Evolutionary conservation across 345 rosid genomes (phyloP).

Genomic region (Litchi chinensis): DNA sequence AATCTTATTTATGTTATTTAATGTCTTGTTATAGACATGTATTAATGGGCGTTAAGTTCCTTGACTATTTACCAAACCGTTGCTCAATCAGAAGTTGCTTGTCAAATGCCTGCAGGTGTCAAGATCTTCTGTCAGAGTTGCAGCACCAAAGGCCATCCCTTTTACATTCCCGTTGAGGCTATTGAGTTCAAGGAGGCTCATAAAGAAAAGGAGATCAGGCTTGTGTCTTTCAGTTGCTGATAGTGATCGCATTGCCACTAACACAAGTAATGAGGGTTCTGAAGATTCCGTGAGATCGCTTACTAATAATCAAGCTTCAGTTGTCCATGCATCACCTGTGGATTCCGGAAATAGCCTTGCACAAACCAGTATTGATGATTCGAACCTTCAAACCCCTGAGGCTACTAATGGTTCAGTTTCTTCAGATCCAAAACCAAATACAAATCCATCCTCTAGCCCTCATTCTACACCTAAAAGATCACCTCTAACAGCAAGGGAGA

Average conservation of each 20-base stretch:
- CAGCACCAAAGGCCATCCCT: slow-evolving; percentile 19
- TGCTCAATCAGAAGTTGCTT: slow-evolving; percentile 35
- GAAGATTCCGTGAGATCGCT: slow-evolving; percentile 23
- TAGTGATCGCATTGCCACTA: slow-evolving; percentile 38
- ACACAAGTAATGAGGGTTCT: slow-evolving; percentile 28
- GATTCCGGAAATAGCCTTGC: slow-evolving; percentile 25
- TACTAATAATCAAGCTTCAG: slow-evolving; percentile 25
- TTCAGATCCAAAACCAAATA: slow-evolving; percentile 26
- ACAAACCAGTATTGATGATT: slow-evolving; percentile 17
- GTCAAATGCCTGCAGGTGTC: slow-evolving; percentile 30
- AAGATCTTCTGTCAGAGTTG: slow-evolving; percentile 25
- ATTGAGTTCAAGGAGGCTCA: slow-evolving; percentile 17
- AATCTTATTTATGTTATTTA: not conserved
- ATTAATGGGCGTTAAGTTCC: slow-evolving; percentile 7
- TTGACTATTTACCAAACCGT: slow-evolving; percentile 17
- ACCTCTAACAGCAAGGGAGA: slow-evolving; percentile 78
- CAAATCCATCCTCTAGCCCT: not conserved
- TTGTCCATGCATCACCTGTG: slow-evolving; percentile 20
- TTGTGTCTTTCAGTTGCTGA: slow-evolving; percentile 43
- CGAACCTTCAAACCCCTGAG: slow-evolving; percentile 29
- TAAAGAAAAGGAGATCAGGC: slow-evolving; percentile 34
- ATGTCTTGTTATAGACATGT: slow-evolving; percentile 1
- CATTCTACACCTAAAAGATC: slow-evolving; percentile 42
- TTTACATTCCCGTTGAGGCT: slow-evolving; percentile 24
- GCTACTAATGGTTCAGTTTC: slow-evolving; percentile 43